Conservation (phyloP, 2,329 filamentous ascomycete species). For the Trichoderma atrobrunneum region DNA sequence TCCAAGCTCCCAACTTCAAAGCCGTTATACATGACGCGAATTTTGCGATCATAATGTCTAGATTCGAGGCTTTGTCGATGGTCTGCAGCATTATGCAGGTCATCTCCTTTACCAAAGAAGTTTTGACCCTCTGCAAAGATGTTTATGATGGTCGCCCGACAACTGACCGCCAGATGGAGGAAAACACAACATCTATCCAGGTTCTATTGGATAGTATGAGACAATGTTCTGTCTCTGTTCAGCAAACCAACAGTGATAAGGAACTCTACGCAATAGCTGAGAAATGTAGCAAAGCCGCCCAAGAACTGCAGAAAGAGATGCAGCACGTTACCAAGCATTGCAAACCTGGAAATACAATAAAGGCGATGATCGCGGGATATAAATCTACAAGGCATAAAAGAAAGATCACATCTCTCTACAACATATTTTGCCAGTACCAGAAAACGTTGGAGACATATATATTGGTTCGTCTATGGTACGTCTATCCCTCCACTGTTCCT, state of each 20-base stretch:
- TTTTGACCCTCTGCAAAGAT: neutral
- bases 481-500: too few species aligned
- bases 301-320: neutral
- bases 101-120: neutral
- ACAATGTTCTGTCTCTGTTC: neutral
- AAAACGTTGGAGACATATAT: neutral
- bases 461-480: neutral
- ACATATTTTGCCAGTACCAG: neutral
- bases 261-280: neutral
- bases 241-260: neutral
- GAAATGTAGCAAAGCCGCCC: neutral
- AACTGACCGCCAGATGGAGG: neutral
- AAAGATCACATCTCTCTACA: neutral
- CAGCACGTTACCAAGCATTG: neutral
- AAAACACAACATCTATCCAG: neutral
- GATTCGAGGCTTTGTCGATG: neutral
- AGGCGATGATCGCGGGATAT: neutral
- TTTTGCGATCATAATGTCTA: neutral
- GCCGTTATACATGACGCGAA: too few species aligned
- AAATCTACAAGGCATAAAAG: neutral
- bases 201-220: neutral
- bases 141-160: neutral
- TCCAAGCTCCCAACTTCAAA: too few species aligned
- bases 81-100: neutral
- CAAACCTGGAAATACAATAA: neutral